Evolutionary conservation across 139 green algal species (phyloP), one percentile per base, ranked within the genome.

Genomic region (Coelastrella sp.): DNA sequence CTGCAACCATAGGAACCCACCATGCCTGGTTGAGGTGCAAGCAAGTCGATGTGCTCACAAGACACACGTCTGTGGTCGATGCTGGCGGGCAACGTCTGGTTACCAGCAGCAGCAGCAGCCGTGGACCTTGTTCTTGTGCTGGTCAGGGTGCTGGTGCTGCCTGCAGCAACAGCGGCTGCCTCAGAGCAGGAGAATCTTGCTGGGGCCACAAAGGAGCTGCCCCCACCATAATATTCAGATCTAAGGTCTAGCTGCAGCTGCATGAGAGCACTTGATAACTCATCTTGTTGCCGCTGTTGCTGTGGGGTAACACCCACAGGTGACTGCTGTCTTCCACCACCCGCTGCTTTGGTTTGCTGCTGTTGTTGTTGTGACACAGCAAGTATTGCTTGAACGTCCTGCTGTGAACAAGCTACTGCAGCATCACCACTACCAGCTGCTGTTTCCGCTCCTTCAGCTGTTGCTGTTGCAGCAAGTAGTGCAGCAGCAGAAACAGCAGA

Each of bases 201-300:
- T 71, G 75, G 75, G 2, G 37, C 53, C 5, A 82, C 51, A 71
- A 82, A 82, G 6, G 75, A 51, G 53, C 75, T 82, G 35, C 75
- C 38, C 25, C 75, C 75, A n/a, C 38, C 38, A 23, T 6, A 53
- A n/a, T 82, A 82, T 35, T 82, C 75, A 11, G 53, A 82, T 37
- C 75, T 34, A 23, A 82, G 32, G 75, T 82, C 75, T 15, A 82
- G 34, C 34, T 82, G 50, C 75, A 82, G 9, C 23, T 69, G 23
- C 7, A 45, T 34, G 21, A 71, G 30, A 13, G 15, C 35, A 32
- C 67, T 27, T 76, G 13, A 5, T 27, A 5, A 13, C 53, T 32
- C 11, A 5, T 9, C 53, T 57, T 76, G 67, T 64, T 81, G 73
- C 73, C n/a, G 73, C 72, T 66, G 72, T 27, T 45, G 72, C 74